A percentile compares a stretch with the other conserved stretches of the same genome.
Evolutionary conservation across 2,329 filamentous ascomycete genomes (phyloP).

Genomic region (Colletotrichum sp.): DNA sequence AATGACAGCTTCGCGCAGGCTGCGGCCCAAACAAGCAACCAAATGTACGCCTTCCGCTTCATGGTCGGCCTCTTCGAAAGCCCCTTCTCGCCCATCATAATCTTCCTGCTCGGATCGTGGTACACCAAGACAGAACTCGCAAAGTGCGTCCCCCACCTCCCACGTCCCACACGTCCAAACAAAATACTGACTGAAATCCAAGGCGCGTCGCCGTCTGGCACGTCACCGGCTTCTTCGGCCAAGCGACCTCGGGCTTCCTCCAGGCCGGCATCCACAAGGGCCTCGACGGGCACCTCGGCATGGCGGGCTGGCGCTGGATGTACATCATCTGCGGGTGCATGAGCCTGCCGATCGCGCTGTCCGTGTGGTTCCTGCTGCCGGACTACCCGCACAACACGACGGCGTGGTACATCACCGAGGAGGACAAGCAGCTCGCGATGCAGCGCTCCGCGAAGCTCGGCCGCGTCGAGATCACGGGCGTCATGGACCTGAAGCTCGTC

Average conservation of each 20-base stretch:
- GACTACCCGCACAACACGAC: constrained; percentile 29
- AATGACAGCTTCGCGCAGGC: neutral
- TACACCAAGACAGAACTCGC: constrained; percentile 32
- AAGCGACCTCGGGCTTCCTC: constrained; percentile 31
- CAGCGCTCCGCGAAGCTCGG: constrained; percentile 25
- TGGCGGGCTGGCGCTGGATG: constrained; percentile 38
- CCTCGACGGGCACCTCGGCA: constrained; percentile 30
- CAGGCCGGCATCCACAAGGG: constrained; percentile 31
- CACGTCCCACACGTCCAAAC: no score
- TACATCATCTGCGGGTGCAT: constrained; percentile 28
- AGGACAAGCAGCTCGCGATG: constrained; percentile 26
- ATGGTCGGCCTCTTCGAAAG: constrained; percentile 35
- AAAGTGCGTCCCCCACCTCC: constrained; percentile 9
- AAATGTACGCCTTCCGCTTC: constrained; percentile 36
- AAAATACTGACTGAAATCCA: neutral
- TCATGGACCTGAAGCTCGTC: constrained; percentile 25
- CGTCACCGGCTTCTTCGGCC: constrained; percentile 29
- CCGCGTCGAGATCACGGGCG: constrained; percentile 27
- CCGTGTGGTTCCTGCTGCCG: constrained; percentile 29
- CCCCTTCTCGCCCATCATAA: constrained; percentile 30
- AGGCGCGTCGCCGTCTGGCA: constrained; percentile 29
- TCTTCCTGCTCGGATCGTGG: constrained; percentile 34
- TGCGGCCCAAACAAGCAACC: neutral
- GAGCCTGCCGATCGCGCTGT: constrained; percentile 31
- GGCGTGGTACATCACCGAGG: constrained; percentile 28